These are phyloP conservation scores for Lonicera japonica DNA, from an alignment of 129 eudicot species.

Conservation along the genomic window DNA sequence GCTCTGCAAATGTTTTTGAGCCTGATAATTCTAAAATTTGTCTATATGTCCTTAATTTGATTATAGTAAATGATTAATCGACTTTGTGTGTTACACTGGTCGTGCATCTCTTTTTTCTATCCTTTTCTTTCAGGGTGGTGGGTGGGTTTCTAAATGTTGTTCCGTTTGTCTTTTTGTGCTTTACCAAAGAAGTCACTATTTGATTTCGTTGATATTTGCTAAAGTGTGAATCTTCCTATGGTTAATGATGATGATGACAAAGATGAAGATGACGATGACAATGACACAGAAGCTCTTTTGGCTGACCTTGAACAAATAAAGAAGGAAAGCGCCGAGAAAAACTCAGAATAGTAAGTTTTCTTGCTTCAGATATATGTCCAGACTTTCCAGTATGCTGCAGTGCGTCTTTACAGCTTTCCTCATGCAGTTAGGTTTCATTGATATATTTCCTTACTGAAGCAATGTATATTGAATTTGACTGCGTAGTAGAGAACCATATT, in stretches of 20 bases:
- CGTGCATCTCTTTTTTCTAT: too few relatives aligned
- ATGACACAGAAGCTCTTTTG: slow-evolving; percentile 93
- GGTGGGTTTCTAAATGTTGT: too few relatives aligned
- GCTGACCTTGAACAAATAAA: slow-evolving; percentile 85
- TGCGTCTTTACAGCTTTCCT: background rate
- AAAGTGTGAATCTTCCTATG: slow-evolving; percentile 3
- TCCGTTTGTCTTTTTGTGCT: background rate
- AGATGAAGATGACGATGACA: slow-evolving; percentile 92
- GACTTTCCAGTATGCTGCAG: too few relatives aligned
- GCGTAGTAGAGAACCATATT: too few relatives aligned
- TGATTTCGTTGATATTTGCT: background rate
- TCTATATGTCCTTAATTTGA: background rate
- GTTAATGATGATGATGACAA: slow-evolving; percentile 53
- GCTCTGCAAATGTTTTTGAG: background rate
- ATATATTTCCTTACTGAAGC: too few relatives aligned
- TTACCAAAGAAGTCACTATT: background rate
- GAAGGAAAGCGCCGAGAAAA: slow-evolving; percentile 91
- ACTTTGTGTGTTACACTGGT: background rate
- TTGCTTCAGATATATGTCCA: too few relatives aligned
- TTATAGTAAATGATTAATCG: background rate
- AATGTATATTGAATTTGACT: too few relatives aligned
- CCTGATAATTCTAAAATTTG: background rate
- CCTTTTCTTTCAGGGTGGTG: too few relatives aligned
- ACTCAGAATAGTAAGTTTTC: slow-evolving; percentile 47
- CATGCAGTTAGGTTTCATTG: background rate